Percentiles rank a stretch among this genome's conserved stretches.
phyloP scores from a whole-genome alignment of 1,284 basidiomycete genomes.

The Chondrostereum purpureum region DNA sequence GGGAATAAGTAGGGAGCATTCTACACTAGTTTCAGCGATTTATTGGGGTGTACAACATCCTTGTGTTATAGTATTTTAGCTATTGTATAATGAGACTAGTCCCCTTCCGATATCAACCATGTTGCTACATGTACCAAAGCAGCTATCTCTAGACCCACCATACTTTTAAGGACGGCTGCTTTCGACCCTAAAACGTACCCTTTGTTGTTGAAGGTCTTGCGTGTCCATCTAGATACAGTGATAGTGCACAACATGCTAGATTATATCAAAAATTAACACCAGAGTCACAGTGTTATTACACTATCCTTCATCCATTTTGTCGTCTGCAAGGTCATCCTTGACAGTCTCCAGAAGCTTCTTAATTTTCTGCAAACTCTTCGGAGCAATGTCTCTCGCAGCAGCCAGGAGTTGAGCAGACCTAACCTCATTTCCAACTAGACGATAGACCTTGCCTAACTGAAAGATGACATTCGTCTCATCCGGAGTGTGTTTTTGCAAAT shows the following conservation, averaged over 20 bases:
- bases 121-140: too few relatives aligned
- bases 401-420: constrained; percentile 81
- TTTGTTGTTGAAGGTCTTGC: too few relatives aligned
- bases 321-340: constrained; percentile 57
- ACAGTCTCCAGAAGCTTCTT: constrained; percentile 68
- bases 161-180: too few relatives aligned
- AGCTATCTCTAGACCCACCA: too few relatives aligned
- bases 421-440: constrained; percentile 69
- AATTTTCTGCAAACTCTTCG: constrained; percentile 71
- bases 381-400: constrained; percentile 79
- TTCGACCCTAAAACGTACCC: too few relatives aligned
- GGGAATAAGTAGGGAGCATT: background rate
- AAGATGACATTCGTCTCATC: constrained; percentile 94
- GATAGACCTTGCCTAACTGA: constrained; percentile 88
- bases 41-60: too few relatives aligned
- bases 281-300: constrained; percentile 2
- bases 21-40: background rate
- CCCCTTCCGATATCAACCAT: too few relatives aligned
- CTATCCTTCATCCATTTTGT: constrained; percentile 71
- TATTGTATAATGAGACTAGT: too few relatives aligned
- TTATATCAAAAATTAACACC: constrained; percentile 1
- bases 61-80: too few relatives aligned
- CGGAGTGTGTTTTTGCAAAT: constrained; percentile 72
- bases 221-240: too few relatives aligned
- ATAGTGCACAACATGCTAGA: background rate